Percentiles rank a stretch among this genome's conserved stretches.
Conservation (phyloP, 306 rosid genomes). For the Lagenaria siceraria region DNA sequence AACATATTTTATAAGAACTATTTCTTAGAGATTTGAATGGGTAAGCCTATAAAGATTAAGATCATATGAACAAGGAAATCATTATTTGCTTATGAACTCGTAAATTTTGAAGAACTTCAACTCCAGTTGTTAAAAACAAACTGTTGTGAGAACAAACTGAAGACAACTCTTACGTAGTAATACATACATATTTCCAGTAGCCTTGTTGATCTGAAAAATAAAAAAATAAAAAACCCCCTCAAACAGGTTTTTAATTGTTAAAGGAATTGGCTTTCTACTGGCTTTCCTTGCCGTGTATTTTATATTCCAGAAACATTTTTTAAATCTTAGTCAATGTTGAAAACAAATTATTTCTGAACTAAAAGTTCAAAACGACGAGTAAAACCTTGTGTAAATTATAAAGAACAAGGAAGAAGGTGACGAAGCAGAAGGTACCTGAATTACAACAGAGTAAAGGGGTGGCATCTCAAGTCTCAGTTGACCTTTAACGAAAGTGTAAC, state of each 20-base stretch:
- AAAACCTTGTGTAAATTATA: background rate
- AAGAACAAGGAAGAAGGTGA: background rate
- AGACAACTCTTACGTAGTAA: background rate
- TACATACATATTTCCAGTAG: background rate
- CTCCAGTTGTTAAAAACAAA: background rate
- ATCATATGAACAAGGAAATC: background rate
- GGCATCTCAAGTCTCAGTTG: constrained; percentile 66
- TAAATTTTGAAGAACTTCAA: background rate
- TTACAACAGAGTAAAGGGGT: constrained; percentile 57
- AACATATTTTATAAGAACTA: too few species aligned
- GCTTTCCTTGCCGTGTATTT: background rate
- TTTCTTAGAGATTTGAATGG: background rate
- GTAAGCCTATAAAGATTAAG: background rate
- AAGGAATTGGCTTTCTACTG: background rate
- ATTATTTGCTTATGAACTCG: background rate
- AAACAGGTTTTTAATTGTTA: background rate
- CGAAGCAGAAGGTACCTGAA: constrained; percentile 51
- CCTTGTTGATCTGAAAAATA: background rate
- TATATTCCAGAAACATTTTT: background rate
- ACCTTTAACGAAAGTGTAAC: constrained; percentile 70
- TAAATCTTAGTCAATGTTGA: background rate
- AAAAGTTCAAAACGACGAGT: background rate
- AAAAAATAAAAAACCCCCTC: background rate
- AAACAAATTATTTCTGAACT: background rate
- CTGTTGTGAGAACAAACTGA: background rate